A percentile compares a stretch with the other conserved stretches of the same genome.
phyloP scores from a whole-genome alignment of 208 protist species.

The Crithidia thermophila region DNA sequence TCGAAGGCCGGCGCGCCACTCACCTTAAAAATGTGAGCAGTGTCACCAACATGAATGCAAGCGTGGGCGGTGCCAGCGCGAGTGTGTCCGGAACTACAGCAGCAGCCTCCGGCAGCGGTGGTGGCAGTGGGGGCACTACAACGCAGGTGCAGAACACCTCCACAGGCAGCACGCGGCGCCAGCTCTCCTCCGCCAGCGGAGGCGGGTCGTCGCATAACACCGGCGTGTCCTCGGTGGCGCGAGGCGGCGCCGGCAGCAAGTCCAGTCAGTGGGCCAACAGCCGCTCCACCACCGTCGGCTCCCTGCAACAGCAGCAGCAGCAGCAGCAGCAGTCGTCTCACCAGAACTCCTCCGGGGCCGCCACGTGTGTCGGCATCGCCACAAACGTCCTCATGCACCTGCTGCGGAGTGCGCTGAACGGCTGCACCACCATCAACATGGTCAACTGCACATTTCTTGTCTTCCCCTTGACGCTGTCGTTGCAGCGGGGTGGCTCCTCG shows the following conservation, averaged over 20 bases:
- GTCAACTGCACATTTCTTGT: conserved; percentile 76
- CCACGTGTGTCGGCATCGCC: conserved; percentile 72
- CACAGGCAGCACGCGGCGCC: conserved; percentile 18
- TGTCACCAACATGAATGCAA: too few relatives aligned
- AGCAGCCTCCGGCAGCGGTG: background rate
- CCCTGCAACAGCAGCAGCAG: conserved; percentile 22
- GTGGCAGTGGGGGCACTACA: background rate
- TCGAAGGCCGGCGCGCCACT: background rate
- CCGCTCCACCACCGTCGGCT: background rate
- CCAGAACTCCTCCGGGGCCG: conserved; percentile 2
- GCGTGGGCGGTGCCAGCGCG: too few relatives aligned
- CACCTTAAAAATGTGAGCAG: background rate
- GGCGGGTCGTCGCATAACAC: background rate
- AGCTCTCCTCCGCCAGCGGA: background rate
- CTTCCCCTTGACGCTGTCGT: conserved; percentile 44
- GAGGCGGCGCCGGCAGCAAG: background rate
- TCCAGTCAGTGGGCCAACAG: conserved; percentile 3
- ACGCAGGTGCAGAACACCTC: conserved; percentile 27
- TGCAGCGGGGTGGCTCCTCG: conserved; percentile 7
- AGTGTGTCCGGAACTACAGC: background rate
- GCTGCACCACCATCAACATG: conserved; percentile 74
- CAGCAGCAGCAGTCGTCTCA: conserved; percentile 16
- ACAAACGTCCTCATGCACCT: conserved; percentile 67
- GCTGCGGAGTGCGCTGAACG: conserved; percentile 50
- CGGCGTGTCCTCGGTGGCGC: background rate